Conservation (phyloP, 805 yeast genomes). For the Kazachstania viticola region DNA sequence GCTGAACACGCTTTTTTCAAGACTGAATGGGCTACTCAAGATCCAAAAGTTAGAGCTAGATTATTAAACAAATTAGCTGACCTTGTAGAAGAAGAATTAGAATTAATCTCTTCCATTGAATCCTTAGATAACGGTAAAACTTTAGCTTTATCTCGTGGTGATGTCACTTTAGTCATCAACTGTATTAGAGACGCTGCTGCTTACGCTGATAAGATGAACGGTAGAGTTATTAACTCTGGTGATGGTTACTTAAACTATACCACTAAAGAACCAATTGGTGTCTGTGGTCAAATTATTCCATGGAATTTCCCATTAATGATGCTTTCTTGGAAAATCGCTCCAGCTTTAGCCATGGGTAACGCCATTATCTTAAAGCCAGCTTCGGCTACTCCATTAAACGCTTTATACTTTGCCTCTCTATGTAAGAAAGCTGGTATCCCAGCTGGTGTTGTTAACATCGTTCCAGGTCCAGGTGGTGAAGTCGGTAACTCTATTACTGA, state of each 20-base stretch:
- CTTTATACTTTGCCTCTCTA: conserved; percentile 50
- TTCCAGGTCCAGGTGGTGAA: conserved; percentile 64
- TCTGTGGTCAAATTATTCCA: conserved; percentile 75
- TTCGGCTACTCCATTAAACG: conserved; percentile 66
- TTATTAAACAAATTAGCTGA: conserved; percentile 54
- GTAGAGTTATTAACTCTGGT: conserved; percentile 55
- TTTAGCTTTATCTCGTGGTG: conserved; percentile 51
- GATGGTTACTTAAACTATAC: conserved; percentile 52
- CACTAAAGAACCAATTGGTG: conserved; percentile 66
- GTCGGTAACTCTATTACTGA: conserved; percentile 62
- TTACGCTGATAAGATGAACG: conserved; percentile 57
- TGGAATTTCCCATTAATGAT: conserved; percentile 79
- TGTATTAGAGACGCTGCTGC: conserved; percentile 67
- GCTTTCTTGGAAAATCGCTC: conserved; percentile 72
- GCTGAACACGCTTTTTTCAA: conserved; percentile 50
- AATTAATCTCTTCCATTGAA: conserved; percentile 56
- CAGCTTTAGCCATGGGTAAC: conserved; percentile 70
- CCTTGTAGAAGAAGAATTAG: conserved; percentile 50
- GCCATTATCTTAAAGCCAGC: conserved; percentile 66
- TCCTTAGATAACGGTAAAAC: conserved; percentile 73
- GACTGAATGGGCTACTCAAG: conserved; percentile 44
- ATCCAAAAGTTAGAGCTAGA: conserved; percentile 45
- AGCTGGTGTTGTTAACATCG: conserved; percentile 61
- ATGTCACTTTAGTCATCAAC: conserved; percentile 50
- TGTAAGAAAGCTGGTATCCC: conserved; percentile 62